These are phyloP conservation scores for Neonothopanus nambi DNA, from an alignment of 1,284 basidiomycete genomes.

Conservation along the genomic window DNA sequence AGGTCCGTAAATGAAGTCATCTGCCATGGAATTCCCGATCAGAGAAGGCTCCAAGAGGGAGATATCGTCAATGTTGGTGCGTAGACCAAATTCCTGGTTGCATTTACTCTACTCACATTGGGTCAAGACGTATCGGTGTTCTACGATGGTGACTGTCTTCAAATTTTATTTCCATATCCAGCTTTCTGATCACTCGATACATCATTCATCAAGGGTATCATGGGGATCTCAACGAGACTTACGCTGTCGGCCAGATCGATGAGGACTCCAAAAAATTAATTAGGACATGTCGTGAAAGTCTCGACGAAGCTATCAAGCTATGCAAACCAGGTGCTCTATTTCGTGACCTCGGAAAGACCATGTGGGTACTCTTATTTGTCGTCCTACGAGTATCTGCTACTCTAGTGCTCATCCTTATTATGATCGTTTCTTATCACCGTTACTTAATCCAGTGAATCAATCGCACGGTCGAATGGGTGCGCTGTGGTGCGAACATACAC, in stretches of 20 bases:
- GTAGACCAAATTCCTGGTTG: background rate
- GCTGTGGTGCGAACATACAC: conserved; percentile 87
- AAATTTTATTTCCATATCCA: background rate
- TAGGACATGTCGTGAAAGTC: conserved; percentile 73
- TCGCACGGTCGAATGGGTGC: conserved; percentile 79
- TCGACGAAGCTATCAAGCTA: conserved; percentile 86
- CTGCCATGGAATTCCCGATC: conserved; percentile 96
- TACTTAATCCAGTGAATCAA: conserved; percentile 62
- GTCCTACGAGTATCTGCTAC: background rate
- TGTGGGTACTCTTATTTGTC: conserved; percentile 49
- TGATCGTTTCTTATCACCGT: conserved; percentile 9
- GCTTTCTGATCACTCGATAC: conserved; percentile 2
- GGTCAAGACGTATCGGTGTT: conserved; percentile 63
- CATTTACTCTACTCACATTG: conserved; percentile 14
- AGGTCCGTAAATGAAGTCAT: conserved; percentile 95
- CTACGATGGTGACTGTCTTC: conserved; percentile 56
- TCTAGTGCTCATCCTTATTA: background rate
- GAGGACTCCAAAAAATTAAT: conserved; percentile 83
- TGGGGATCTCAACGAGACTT: conserved; percentile 88
- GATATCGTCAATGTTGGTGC: conserved; percentile 92
- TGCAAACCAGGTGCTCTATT: conserved; percentile 91
- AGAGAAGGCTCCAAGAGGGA: conserved; percentile 82
- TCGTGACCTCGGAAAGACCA: conserved; percentile 79
- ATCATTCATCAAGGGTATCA: conserved; percentile 68
- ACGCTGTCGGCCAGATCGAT: conserved; percentile 86